phyloP scores from a whole-genome alignment of 1,284 basidiomycete genomes.

The Pseudozyma pruni region DNA sequence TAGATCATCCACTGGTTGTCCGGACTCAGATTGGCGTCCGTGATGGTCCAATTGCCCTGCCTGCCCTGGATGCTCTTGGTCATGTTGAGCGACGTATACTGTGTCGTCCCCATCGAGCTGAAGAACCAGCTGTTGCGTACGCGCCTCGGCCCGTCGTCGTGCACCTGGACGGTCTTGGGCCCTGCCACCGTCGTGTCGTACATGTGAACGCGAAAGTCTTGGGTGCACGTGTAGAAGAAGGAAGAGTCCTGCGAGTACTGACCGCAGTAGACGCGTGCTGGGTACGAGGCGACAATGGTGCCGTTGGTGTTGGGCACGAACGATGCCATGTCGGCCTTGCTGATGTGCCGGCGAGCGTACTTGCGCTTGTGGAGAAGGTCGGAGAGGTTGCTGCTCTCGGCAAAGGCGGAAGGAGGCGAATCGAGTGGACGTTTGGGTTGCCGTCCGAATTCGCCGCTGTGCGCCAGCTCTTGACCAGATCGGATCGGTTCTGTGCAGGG shows the following conservation, averaged over 20 bases:
- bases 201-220: conserved; percentile 79
- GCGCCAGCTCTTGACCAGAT: conserved; percentile 77
- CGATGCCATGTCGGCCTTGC: conserved; percentile 66
- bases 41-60: conserved; percentile 64
- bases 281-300: conserved; percentile 84
- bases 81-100: conserved; percentile 58
- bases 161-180: conserved; percentile 29
- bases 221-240: conserved; percentile 69
- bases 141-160: conserved; percentile 43
- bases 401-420: conserved; percentile 38
- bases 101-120: conserved; percentile 69
- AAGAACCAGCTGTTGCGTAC: conserved; percentile 37
- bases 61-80: conserved; percentile 64
- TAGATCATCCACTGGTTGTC: conserved; percentile 97
- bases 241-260: conserved; percentile 77
- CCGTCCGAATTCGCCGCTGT: conserved; percentile 86
- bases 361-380: conserved; percentile 46
- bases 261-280: conserved; percentile 86
- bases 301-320: conserved; percentile 87
- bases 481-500: conserved; percentile 75
- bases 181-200: conserved; percentile 43
- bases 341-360: conserved; percentile 66
- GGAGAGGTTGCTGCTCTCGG: conserved; percentile 32
- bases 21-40: conserved; percentile 87
- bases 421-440: conserved; percentile 51